These are phyloP conservation scores for Mortierella sp. DNA, from an alignment of 371 early-diverging fungal species.

Conservation along the genomic window DNA sequence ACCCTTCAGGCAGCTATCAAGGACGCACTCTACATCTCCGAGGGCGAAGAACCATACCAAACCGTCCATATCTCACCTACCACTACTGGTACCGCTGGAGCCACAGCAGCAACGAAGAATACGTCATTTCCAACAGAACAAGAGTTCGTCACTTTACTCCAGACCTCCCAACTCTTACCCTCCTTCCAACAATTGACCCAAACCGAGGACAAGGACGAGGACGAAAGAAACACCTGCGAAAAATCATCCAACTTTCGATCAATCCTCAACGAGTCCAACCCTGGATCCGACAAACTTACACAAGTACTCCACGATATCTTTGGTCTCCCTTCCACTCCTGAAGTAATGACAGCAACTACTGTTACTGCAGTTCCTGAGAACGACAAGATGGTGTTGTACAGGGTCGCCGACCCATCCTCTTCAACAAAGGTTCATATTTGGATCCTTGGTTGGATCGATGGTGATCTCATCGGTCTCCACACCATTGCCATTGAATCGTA, in stretches of 20 bases:
- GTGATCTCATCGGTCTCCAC: slow-evolving; percentile 40
- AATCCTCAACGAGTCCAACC: slow-evolving; percentile 26
- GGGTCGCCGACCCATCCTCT: slow-evolving; percentile 26
- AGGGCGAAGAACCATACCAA: slow-evolving; percentile 47
- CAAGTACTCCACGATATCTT: slow-evolving; percentile 20
- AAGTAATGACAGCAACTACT: background rate
- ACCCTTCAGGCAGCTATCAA: slow-evolving; percentile 21
- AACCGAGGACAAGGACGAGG: background rate
- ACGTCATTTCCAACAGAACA: slow-evolving; percentile 20
- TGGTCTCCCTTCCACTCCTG: slow-evolving; percentile 3
- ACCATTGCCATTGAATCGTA: slow-evolving; percentile 47
- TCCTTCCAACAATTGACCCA: slow-evolving; percentile 4
- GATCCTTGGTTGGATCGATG: slow-evolving; percentile 44
- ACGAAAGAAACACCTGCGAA: slow-evolving; percentile 17
- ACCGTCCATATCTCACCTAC: slow-evolving; percentile 28
- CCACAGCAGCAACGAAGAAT: background rate
- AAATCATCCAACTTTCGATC: slow-evolving; percentile 5
- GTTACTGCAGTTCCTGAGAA: background rate
- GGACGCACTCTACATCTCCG: slow-evolving; percentile 42
- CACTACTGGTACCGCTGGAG: slow-evolving; percentile 4
- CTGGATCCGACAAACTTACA: slow-evolving; percentile 26
- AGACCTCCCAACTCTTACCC: slow-evolving; percentile 13
- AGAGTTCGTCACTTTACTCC: slow-evolving; percentile 28
- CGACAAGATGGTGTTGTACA: slow-evolving; percentile 23
- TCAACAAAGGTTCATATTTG: slow-evolving; percentile 46